Evolutionary conservation across 306 rosid species (phyloP), one percentile per base, ranked within the genome.

Genomic region (Amphicarpaea edgeworthii): DNA sequence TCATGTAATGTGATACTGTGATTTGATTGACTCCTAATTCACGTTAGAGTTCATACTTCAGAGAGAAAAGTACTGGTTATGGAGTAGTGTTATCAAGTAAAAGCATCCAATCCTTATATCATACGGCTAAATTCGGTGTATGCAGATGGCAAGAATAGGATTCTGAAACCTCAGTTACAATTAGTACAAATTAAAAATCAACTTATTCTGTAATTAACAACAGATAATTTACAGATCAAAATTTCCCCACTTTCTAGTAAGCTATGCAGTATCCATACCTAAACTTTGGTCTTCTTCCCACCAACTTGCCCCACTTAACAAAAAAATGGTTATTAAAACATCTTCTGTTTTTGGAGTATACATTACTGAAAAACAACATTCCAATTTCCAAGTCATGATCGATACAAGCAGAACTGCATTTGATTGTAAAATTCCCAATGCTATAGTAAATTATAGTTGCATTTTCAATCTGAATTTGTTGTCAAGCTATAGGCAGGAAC

Each of bases 401-500:
- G 4, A 19, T 37, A 72, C 1, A 23, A 66, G 38, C 37, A 71
- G 23, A 64, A 63, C n/a, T 20, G 37, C 32, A 65, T 50, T 26
- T 66, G 53, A 61, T 6, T 49, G 58, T 20, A 17, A 55, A 32
- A 21, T 81, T 7, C 37, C 28, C 38, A 32, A 40, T 23, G 55
- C 38, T 34, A 37, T 19, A 58, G 26, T 38, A 50, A 53, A 64
- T 12, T 20, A 66, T 32, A 46, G 57, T 43, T 51, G 47, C 45
- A 45, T 67, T 55, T 72, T 89, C 84, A 89, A 70, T 79, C 28
- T 57, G 82, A 65, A 45, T 61, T 83, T 55, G 85, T 82, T 76
- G 93, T 79, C 72, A 89, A 68, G 85, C 95, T 89, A 83, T 88
- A 89, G 14, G 86, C 92, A 32, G 97, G 97, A 87, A 85, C 68